Percentiles rank a stretch among this genome's conserved stretches.
Evolutionary conservation across 2,329 filamentous ascomycete species (phyloP).

Genomic region (Xylaria sp.): DNA sequence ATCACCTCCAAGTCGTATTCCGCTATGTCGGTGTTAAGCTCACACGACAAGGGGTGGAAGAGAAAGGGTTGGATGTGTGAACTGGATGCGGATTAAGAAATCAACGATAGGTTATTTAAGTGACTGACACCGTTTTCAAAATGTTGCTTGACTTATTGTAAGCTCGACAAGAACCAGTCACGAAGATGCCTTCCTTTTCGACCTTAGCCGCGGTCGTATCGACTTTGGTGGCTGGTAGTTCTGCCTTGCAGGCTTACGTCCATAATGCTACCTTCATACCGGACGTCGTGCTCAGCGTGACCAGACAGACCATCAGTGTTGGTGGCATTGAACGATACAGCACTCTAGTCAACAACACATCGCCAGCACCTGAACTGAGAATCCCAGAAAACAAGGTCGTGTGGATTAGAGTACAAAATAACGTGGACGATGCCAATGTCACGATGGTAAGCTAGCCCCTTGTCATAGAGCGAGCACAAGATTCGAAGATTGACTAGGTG

Average conservation of each 20-base stretch:
- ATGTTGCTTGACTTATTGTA: background rate
- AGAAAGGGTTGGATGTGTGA: background rate
- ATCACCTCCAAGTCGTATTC: background rate
- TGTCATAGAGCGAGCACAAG: background rate
- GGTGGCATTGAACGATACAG: conserved; percentile 32
- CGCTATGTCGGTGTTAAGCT: conserved; percentile 9
- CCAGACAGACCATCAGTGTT: conserved; percentile 26
- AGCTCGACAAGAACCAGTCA: background rate
- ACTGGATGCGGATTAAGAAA: background rate
- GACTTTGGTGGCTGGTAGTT: conserved; percentile 3
- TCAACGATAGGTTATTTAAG: background rate
- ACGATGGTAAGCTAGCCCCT: conserved; percentile 19
- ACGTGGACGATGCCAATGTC: conserved; percentile 29
- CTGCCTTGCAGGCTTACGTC: conserved; percentile 18
- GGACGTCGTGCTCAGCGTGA: conserved; percentile 30
- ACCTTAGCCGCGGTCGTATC: conserved; percentile 12
- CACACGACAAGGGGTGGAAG: background rate
- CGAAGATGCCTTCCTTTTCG: conserved; percentile 18
- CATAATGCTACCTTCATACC: conserved; percentile 30
- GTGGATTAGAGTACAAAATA: conserved; percentile 32
- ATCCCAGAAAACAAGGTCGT: conserved; percentile 25
- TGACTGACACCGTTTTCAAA: background rate
- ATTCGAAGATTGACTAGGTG: background rate
- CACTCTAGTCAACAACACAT: conserved; percentile 25
- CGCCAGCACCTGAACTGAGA: conserved; percentile 25